These are phyloP conservation scores for Obelidium mucronatum DNA, from an alignment of 192 early-diverging fungal species.

Conservation along the genomic window DNA sequence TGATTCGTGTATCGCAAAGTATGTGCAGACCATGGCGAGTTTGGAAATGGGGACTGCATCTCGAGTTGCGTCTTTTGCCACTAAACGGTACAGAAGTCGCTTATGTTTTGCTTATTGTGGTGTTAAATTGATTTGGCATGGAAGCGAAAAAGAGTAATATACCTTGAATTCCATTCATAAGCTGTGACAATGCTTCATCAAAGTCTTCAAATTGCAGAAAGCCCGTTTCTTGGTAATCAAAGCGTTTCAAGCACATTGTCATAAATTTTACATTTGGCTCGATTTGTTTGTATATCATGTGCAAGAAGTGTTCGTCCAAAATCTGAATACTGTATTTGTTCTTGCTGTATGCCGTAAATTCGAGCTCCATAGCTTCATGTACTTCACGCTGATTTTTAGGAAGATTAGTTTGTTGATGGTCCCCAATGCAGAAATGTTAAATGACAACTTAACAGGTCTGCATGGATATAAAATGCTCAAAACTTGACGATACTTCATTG, in stretches of 20 bases:
- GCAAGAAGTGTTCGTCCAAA: conserved; percentile 55
- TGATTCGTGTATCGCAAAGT: conserved; percentile 42
- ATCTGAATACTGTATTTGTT: conserved; percentile 49
- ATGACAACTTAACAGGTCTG: conserved; percentile 40
- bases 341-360: conserved; percentile 57
- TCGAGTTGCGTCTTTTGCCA: conserved; percentile 34
- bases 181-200: conserved; percentile 47
- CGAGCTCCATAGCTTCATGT: conserved; percentile 63
- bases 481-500: conserved; percentile 42
- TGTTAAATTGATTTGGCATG: no score
- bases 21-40: conserved; percentile 43
- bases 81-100: conserved; percentile 42
- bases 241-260: conserved; percentile 34
- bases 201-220: conserved; percentile 49
- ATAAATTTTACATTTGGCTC: conserved; percentile 57
- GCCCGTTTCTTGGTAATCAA: conserved; percentile 46
- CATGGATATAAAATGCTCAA: conserved; percentile 53
- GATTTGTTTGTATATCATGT: conserved; percentile 50
- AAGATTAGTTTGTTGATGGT: neutral
- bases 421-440: neutral
- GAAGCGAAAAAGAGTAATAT: neutral
- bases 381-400: conserved; percentile 45
- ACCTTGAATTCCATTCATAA: conserved; percentile 33
- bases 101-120: conserved; percentile 31
- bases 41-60: conserved; percentile 43